Percentiles rank a stretch among this genome's conserved stretches.
Evolutionary conservation across 768 basidiomycete species (phyloP).

Genomic region (Kwoniella sp.): DNA sequence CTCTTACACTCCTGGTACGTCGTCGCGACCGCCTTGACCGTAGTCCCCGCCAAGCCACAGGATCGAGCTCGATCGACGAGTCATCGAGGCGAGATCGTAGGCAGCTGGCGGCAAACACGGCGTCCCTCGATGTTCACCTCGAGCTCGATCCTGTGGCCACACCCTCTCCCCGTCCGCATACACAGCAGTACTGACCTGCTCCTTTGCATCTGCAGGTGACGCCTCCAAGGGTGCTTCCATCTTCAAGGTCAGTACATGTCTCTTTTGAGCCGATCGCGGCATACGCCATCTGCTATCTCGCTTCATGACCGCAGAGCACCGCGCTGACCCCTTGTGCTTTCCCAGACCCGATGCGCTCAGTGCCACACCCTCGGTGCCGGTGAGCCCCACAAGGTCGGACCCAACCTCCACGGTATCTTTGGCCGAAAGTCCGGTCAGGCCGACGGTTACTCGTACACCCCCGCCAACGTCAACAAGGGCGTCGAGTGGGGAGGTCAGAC

Average conservation of each 20-base stretch:
- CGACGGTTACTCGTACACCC: slow-evolving; percentile 82
- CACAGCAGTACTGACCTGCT: neutral
- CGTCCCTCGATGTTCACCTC: too few relatives aligned
- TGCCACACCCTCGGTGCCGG: slow-evolving; percentile 74
- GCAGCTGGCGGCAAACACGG: too few relatives aligned
- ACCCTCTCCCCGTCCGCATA: neutral
- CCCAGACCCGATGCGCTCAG: slow-evolving; percentile 54
- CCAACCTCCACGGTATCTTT: slow-evolving; percentile 85
- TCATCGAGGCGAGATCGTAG: neutral
- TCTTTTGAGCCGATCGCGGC: too few relatives aligned
- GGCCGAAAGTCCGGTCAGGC: slow-evolving; percentile 67
- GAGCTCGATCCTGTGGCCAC: neutral
- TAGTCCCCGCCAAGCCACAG: too few relatives aligned
- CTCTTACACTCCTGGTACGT: slow-evolving; percentile 21
- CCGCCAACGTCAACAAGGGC: slow-evolving; percentile 93
- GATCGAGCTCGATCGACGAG: too few relatives aligned
- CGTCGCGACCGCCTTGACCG: too few relatives aligned
- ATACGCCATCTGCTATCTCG: neutral
- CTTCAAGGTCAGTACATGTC: slow-evolving; percentile 77
- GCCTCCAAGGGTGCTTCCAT: slow-evolving; percentile 81
- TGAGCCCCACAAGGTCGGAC: slow-evolving; percentile 62
- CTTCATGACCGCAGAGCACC: neutral
- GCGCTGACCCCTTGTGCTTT: neutral
- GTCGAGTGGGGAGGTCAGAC: slow-evolving; percentile 79
- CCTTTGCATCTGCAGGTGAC: slow-evolving; percentile 60